phyloP scores from a whole-genome alignment of 768 basidiomycete species.

The Pluteus cervinus region DNA sequence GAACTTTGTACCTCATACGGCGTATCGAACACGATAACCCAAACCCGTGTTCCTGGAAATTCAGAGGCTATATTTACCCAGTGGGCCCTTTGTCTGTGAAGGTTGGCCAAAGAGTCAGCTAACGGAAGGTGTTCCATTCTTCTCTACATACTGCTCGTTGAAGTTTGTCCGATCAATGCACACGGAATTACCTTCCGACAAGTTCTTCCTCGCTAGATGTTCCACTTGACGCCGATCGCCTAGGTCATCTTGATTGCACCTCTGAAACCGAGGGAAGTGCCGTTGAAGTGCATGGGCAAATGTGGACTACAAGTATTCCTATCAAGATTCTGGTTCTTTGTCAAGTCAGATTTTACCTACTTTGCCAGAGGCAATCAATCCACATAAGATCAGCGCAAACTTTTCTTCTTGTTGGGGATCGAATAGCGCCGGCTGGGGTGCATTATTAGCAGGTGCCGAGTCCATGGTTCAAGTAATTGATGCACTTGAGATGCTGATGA shows the following conservation, averaged over 20 bases:
- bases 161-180: constrained; percentile 80
- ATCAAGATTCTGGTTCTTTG: constrained; percentile 8
- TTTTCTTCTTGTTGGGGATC: constrained; percentile 27
- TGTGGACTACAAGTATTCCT: constrained; percentile 34
- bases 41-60: constrained; percentile 56
- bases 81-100: constrained; percentile 55
- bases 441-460: constrained; percentile 1
- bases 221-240: constrained; percentile 67
- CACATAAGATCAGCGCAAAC: constrained; percentile 66
- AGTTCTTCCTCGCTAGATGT: constrained; percentile 41
- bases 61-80: constrained; percentile 72
- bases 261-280: constrained; percentile 53
- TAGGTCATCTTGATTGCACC: constrained; percentile 80
- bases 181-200: constrained; percentile 59
- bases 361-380: constrained; percentile 72
- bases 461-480: constrained; percentile 1
- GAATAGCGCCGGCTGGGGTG: too few species aligned
- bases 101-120: constrained; percentile 11
- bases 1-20: constrained; percentile 56
- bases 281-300: constrained; percentile 68
- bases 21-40: constrained; percentile 75
- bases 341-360: constrained; percentile 24
- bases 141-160: constrained; percentile 47
- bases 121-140: neutral
- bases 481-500: constrained; percentile 1